These are phyloP conservation scores for Suillus lakei DNA, from an alignment of 768 basidiomycete genomes.

Conservation along the genomic window DNA sequence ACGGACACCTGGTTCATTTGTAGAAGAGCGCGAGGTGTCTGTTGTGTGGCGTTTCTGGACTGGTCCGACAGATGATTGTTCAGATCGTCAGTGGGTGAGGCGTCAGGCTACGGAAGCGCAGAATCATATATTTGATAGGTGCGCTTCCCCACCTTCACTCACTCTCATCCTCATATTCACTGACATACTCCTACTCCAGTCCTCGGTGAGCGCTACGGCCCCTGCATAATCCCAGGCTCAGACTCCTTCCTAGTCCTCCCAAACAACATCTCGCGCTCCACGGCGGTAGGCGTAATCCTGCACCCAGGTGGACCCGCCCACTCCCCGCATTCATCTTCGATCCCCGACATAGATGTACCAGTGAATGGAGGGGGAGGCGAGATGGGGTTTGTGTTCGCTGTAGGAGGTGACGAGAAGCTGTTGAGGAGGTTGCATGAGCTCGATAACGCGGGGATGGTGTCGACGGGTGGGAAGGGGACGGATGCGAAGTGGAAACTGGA, in stretches of 20 bases:
- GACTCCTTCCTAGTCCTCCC: constrained; percentile 85
- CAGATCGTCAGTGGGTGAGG: constrained; percentile 80
- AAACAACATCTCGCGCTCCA: constrained; percentile 83
- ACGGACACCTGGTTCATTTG: constrained; percentile 83
- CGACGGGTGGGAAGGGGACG: constrained; percentile 71
- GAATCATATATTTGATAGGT: constrained; percentile 89
- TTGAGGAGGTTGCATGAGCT: constrained; percentile 77
- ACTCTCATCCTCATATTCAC: background rate
- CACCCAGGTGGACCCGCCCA: constrained; percentile 61
- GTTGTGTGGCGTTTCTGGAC: constrained; percentile 89
- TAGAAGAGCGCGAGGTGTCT: constrained; percentile 83
- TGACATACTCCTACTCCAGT: constrained; percentile 35
- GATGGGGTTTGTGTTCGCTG: constrained; percentile 62
- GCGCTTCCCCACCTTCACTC: background rate
- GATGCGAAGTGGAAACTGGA: constrained; percentile 74
- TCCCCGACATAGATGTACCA: constrained; percentile 36
- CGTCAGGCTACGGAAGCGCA: constrained; percentile 90
- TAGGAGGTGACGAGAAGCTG: constrained; percentile 81
- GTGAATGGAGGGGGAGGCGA: constrained; percentile 45
- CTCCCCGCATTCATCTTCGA: constrained; percentile 30
- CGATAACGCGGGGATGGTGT: constrained; percentile 72
- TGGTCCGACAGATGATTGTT: constrained; percentile 46
- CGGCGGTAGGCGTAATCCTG: constrained; percentile 79
- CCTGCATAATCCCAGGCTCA: constrained; percentile 81
- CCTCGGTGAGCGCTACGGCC: constrained; percentile 80